A percentile compares a stretch with the other conserved stretches of the same genome.
Evolutionary conservation across 192 early-diverging fungal species (phyloP).

Genomic region (Gaertneriomyces sp.): DNA sequence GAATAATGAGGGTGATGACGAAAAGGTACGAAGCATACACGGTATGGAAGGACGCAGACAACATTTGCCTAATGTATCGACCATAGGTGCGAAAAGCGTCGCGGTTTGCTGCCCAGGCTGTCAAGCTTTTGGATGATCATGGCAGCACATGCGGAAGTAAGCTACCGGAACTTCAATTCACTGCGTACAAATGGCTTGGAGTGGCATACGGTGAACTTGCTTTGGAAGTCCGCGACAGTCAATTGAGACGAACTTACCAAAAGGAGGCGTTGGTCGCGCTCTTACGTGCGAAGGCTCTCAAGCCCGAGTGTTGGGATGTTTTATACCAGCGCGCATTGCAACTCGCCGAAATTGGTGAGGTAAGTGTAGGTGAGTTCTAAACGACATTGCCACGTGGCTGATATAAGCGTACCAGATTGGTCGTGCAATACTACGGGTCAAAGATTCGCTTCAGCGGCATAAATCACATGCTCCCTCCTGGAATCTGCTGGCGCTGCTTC

Average conservation of each 20-base stretch:
- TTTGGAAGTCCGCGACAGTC: conserved; percentile 32
- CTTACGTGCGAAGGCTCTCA: conserved; percentile 15
- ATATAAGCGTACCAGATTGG: conserved; percentile 33
- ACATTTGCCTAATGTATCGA: no score
- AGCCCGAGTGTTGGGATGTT: conserved; percentile 24
- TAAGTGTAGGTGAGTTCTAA: conserved; percentile 9
- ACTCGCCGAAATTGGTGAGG: conserved; percentile 48
- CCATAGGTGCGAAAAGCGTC: no score
- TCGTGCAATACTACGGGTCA: conserved; percentile 36
- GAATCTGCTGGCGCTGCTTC: conserved; percentile 48
- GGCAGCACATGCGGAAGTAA: conserved; percentile 11
- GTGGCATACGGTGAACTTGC: conserved; percentile 46
- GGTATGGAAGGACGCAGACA: no score
- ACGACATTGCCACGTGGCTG: background rate
- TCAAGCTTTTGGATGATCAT: conserved; percentile 35
- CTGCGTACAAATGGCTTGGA: conserved; percentile 37
- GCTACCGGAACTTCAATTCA: conserved; percentile 14
- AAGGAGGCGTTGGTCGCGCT: conserved; percentile 29
- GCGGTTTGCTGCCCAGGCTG: conserved; percentile 34
- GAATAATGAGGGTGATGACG: conserved; percentile 33
- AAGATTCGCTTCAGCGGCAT: conserved; percentile 34
- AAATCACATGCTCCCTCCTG: conserved; percentile 34
- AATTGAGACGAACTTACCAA: conserved; percentile 28
- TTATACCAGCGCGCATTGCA: conserved; percentile 47
- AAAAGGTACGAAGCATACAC: conserved; percentile 28